Base-by-base conservation (phyloP, 306 rosid genomes). In the Delonix regia region DNA sequence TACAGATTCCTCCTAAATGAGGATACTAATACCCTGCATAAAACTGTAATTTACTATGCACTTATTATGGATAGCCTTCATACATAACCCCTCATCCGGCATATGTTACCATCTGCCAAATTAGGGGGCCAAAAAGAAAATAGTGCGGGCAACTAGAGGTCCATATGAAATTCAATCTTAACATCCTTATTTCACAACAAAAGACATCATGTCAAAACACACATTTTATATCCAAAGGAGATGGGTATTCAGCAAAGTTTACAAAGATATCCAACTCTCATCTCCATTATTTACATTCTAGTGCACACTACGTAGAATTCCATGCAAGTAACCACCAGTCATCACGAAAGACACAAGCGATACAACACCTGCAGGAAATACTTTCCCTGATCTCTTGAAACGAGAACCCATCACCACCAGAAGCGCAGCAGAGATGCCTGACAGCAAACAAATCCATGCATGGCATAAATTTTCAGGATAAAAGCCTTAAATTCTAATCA, bases 281-380 rank as follows among this genome's bases (percentile, higher is more conserved):
- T 55, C 33, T 73, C 49, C 62, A 18, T 57, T 49, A 41, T 69
- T 52, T 76, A 77, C 76, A 83, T 70, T 73, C 89, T 88, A 96
- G 85, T 93, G 97, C 2, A 77, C 56, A 70, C 94, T 85, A 2
- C 98, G 99, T 64, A 91, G 68, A 68, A 96, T 91, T 84, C 99
- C 99, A 83, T 96, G 99, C 64, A 96, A 69, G 91, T 93, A 96
- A 79, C 99, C 98, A 56, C 94, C 98, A 0, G 98, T 87, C 99
- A 96, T 96, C 75, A 91, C 41, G 60, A 96, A 83, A 0, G 99
- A 96, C 67, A 93, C 91, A 33, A 96, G 87, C n/a, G 99, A 90
- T 28, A 96, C 96, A 45, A 93, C 92, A 9, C 99, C 99, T 5
- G 99, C 99, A 7, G 99, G 99, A 85, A 96, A 91, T 25, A 96